Percentiles rank a stretch among this genome's conserved stretches.
Evolutionary conservation across 495 filamentous ascomycete genomes (phyloP).

Genomic region (Penicillium mononematosum): DNA sequence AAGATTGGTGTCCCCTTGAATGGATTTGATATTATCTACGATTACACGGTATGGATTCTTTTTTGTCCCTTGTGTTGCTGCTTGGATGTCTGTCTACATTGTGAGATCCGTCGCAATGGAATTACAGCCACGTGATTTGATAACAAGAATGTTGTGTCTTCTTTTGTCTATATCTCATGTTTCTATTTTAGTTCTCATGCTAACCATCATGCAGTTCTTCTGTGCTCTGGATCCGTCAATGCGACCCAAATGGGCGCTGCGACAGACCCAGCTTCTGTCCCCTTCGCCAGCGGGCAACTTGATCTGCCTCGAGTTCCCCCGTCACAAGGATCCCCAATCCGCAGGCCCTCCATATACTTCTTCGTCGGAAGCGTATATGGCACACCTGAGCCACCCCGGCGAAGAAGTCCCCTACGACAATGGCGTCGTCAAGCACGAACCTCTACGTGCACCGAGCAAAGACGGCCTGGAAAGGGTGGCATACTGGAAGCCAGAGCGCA

Average conservation of each 20-base stretch:
- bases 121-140: neutral
- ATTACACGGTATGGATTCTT: conserved; percentile 66
- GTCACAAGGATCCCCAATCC: conserved; percentile 59
- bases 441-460: conserved; percentile 38
- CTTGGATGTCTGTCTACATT: neutral
- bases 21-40: conserved; percentile 77
- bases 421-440: conserved; percentile 48
- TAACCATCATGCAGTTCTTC: conserved; percentile 60
- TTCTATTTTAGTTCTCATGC: conserved; percentile 15
- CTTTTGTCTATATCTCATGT: conserved; percentile 3
- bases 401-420: conserved; percentile 61
- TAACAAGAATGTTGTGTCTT: neutral
- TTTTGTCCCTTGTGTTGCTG: neutral
- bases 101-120: neutral
- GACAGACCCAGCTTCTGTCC: conserved; percentile 63
- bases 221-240: conserved; percentile 66
- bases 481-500: conserved; percentile 65
- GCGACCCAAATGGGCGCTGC: conserved; percentile 67
- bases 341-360: conserved; percentile 71
- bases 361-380: conserved; percentile 61
- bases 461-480: conserved; percentile 57
- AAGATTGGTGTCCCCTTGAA: conserved; percentile 42
- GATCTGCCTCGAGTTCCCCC: conserved; percentile 80
- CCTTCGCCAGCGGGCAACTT: conserved; percentile 56
- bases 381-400: conserved; percentile 64